Conservation (phyloP, 2,329 filamentous ascomycete species). For the Penicillium paneum region DNA sequence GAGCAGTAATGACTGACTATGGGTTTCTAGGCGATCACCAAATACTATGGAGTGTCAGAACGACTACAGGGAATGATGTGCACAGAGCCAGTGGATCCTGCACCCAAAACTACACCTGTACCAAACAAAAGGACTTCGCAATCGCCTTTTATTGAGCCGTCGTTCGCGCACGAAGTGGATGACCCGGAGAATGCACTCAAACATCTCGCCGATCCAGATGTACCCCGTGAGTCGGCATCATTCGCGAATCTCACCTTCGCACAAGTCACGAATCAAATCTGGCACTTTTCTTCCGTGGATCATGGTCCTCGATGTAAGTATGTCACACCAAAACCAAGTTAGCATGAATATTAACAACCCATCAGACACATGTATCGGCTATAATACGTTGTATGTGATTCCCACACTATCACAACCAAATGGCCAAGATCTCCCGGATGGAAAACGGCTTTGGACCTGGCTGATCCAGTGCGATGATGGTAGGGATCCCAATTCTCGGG, state of each 20-base stretch:
- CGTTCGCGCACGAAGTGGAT: slow-evolving; percentile 15
- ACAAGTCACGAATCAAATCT: slow-evolving; percentile 65
- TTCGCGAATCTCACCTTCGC: slow-evolving; percentile 49
- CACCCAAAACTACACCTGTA: slow-evolving; percentile 18
- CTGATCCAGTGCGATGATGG: slow-evolving; percentile 64
- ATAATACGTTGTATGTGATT: slow-evolving; percentile 55
- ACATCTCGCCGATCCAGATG: slow-evolving; percentile 20
- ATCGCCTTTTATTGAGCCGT: slow-evolving; percentile 3
- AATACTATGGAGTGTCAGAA: slow-evolving; percentile 65
- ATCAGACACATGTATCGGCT: slow-evolving; percentile 66
- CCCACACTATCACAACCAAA: slow-evolving; percentile 45
- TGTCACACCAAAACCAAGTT: slow-evolving; percentile 8
- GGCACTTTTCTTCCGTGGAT: slow-evolving; percentile 72
- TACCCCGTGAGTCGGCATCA: slow-evolving; percentile 24
- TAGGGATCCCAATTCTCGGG: slow-evolving; percentile 26
- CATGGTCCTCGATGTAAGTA: slow-evolving; percentile 61
- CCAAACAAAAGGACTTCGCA: slow-evolving; percentile 15
- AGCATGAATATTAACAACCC: slow-evolving; percentile 8
- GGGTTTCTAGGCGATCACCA: slow-evolving; percentile 48
- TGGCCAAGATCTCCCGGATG: slow-evolving; percentile 43
- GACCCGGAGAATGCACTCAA: slow-evolving; percentile 36
- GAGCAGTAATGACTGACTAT: slow-evolving; percentile 6
- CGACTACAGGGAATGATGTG: slow-evolving; percentile 63
- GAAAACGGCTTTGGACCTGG: slow-evolving; percentile 66
- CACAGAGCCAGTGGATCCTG: slow-evolving; percentile 49